Evolutionary conservation across 1,139 yeast species (phyloP), one percentile per base, ranked within the genome.

Genomic region (Pichia sp.): DNA sequence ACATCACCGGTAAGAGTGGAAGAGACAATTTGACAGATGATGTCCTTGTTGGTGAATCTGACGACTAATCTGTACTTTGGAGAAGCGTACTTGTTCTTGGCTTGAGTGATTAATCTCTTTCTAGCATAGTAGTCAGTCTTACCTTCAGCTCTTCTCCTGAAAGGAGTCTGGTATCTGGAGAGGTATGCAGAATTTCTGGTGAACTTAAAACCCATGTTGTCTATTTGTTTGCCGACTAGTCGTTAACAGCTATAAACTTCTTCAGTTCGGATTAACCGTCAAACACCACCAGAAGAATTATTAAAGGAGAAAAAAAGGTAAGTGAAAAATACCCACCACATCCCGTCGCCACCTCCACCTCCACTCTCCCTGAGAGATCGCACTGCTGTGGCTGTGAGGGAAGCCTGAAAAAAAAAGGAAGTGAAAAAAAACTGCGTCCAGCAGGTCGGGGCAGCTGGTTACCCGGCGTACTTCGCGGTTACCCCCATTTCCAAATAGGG

Each of bases 71-170:
- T 90, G 90, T 92, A 93, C 85, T 93, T 93, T 80, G 99, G 99
- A 75, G 97, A 77, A 87, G 85, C 87, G 95, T 93, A 93, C 86
- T 95, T 93, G 77, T 97, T 97, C 93, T 93, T 93, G 93, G 92
- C 97, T 84, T 93, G 99, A 72, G 97, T 84, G 75, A 93, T 95
- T 76, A 93, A 84, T 84, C 99, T 90, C 96, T 93, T 93, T 86
- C 99, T 93, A 79, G 95, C 97, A 86, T 92, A 93, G 96, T 92
- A 93, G 79, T 93, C 99, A 76, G 99, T 93, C 87, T 95, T 93
- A 82, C 99, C 99, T 81, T 95, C 98, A 77, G 96, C 90, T 88
- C 99, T 90, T 87, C 99, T 90, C 80, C 99, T 90, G 97, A 90
- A 93, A 70, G 98, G 97, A 76, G 99, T 93, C 84, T 93, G 99